Percentiles rank a stretch among this genome's conserved stretches.
Evolutionary conservation across 495 filamentous ascomycete genomes (phyloP).

Genomic region (Penicillium subrubescens): DNA sequence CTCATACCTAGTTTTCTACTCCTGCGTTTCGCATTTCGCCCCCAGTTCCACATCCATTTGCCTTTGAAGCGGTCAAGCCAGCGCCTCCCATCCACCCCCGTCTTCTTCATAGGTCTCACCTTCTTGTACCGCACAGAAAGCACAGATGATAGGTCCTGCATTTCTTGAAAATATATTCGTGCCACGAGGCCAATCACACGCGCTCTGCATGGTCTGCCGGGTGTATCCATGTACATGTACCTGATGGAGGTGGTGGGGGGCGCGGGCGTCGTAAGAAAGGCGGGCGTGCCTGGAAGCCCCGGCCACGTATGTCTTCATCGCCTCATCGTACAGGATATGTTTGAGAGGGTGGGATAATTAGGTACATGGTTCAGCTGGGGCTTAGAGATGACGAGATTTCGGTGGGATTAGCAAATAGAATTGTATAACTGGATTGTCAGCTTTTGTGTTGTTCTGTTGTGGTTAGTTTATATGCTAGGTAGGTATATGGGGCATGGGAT

Average conservation of each 20-base stretch:
- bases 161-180: neutral
- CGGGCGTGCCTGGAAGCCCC: constrained; percentile 23
- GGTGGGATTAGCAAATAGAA: neutral
- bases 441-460: neutral
- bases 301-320: constrained; percentile 24
- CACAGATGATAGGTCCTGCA: constrained; percentile 25
- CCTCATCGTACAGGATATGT: neutral
- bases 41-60: constrained; percentile 6
- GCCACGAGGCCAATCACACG: neutral
- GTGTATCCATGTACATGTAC: constrained; percentile 28
- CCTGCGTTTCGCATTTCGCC: neutral
- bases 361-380: neutral
- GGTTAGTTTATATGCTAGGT: neutral
- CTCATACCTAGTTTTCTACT: neutral
- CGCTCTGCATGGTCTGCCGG: constrained; percentile 15
- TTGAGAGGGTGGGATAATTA: neutral
- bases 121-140: neutral
- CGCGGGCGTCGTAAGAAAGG: constrained; percentile 2
- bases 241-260: neutral
- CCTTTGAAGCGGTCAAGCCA: constrained; percentile 28
- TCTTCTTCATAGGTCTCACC: neutral
- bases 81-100: neutral
- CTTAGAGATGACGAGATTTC: neutral
- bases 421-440: neutral
- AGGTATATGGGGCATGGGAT: neutral